Percentiles rank a stretch among this genome's conserved stretches.
phyloP scores from a whole-genome alignment of 495 filamentous ascomycete species.

The Penicillium malachiteum region DNA sequence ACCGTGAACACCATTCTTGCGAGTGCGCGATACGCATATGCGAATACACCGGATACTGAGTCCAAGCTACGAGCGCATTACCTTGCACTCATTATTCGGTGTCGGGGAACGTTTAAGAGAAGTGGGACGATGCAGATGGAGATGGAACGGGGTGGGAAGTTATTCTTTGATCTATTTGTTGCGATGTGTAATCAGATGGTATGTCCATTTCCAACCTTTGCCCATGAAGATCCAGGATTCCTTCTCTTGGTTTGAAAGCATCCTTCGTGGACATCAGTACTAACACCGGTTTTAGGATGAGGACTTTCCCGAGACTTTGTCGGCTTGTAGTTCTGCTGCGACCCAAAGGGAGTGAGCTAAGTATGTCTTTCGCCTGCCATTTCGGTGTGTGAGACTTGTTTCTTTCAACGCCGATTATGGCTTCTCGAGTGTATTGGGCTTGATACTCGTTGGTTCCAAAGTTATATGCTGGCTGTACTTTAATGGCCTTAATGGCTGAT shows the following conservation, averaged over 20 bases:
- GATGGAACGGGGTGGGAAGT: slow-evolving; percentile 81
- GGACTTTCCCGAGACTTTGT: slow-evolving; percentile 11
- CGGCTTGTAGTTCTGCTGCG: slow-evolving; percentile 20
- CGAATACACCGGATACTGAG: slow-evolving; percentile 83
- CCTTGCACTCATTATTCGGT: slow-evolving; percentile 85
- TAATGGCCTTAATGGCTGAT: too few relatives aligned
- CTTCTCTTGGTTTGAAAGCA: slow-evolving; percentile 4
- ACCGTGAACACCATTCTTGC: slow-evolving; percentile 80
- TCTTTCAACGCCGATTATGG: background rate
- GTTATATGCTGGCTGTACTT: too few relatives aligned
- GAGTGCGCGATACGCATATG: slow-evolving; percentile 83
- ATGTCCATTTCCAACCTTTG: slow-evolving; percentile 11
- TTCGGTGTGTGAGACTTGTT: background rate
- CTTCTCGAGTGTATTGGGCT: background rate
- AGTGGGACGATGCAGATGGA: slow-evolving; percentile 97
- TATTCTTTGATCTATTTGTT: slow-evolving; percentile 94
- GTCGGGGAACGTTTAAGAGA: slow-evolving; percentile 80
- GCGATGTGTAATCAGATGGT: slow-evolving; percentile 89
- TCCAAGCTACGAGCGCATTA: slow-evolving; percentile 88
- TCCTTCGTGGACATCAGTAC: background rate
- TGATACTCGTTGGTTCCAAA: background rate
- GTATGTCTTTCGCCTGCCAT: slow-evolving; percentile 1
- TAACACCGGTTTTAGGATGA: slow-evolving; percentile 25
- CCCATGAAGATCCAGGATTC: too few relatives aligned
- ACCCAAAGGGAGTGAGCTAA: background rate